phyloP scores from a whole-genome alignment of 306 rosid genomes.

The Vachellia collinsii region DNA sequence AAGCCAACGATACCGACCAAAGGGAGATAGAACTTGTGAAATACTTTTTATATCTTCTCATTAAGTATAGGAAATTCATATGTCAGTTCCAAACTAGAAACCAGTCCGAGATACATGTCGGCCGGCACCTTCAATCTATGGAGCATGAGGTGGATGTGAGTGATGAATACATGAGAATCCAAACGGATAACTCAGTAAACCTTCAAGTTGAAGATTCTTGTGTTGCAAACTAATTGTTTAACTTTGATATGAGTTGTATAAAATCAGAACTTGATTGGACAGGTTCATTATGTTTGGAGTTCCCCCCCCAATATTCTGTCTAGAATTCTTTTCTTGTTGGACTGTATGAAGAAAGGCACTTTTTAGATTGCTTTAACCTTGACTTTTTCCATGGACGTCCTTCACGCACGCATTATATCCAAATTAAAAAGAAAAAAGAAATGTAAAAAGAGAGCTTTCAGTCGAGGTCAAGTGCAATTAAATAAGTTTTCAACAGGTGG shows the following conservation, averaged over 20 bases:
- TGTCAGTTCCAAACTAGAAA: constrained; percentile 26
- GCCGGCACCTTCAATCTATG: constrained; percentile 21
- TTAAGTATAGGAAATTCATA: constrained; percentile 44
- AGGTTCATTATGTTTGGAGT: neutral
- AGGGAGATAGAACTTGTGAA: constrained; percentile 45
- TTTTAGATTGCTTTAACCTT: neutral
- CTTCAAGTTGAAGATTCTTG: constrained; percentile 30
- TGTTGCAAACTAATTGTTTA: constrained; percentile 6
- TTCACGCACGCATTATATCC: neutral
- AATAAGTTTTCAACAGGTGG: constrained; percentile 8
- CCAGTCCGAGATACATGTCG: constrained; percentile 8
- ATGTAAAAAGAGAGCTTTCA: neutral
- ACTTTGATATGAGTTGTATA: neutral
- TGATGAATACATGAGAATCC: neutral
- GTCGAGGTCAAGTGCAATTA: neutral
- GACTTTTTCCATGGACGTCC: neutral
- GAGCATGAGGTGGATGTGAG: neutral
- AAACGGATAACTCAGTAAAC: constrained; percentile 17
- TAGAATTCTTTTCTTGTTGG: neutral
- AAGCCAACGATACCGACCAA: constrained; percentile 18
- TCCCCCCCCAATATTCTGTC: neutral
- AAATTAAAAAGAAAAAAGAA: neutral
- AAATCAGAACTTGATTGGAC: constrained; percentile 4
- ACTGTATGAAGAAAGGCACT: neutral
- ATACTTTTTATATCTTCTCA: constrained; percentile 52